Conservation (phyloP, 2,329 filamentous ascomycete genomes). For the Acephala macrosclerotiorum region DNA sequence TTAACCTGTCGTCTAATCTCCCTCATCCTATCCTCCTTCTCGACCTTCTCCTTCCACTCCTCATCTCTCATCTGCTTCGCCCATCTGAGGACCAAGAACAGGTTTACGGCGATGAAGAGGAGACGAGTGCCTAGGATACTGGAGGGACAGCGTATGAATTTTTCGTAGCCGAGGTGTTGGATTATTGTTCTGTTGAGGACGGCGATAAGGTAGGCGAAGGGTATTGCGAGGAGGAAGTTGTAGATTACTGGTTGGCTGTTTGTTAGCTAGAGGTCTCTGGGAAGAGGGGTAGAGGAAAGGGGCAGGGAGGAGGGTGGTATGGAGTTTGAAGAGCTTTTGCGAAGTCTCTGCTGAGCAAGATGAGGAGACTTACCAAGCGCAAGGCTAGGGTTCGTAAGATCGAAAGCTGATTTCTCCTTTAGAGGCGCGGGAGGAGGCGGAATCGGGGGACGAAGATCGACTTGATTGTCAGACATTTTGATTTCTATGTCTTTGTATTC, state of each 20-base stretch:
- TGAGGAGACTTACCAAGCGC: conserved; percentile 8
- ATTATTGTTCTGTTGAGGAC: conserved; percentile 5
- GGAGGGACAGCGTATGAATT: conserved; percentile 20
- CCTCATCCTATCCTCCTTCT: conserved; percentile 9
- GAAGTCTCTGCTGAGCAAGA: background rate
- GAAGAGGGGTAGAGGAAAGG: background rate
- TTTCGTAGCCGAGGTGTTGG: conserved; percentile 20
- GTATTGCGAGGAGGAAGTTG: conserved; percentile 27
- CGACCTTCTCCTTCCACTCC: conserved; percentile 10
- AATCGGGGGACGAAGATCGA: background rate
- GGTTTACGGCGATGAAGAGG: conserved; percentile 14
- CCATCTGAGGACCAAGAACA: conserved; percentile 9
- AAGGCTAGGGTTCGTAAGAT: conserved; percentile 10
- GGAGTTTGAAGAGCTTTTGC: background rate
- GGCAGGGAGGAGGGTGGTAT: background rate
- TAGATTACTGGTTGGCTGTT: conserved; percentile 21
- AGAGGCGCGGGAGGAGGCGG: background rate
- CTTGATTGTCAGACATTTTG: background rate
- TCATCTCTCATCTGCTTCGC: conserved; percentile 8
- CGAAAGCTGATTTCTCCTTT: background rate
- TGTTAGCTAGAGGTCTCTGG: background rate
- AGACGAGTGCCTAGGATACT: conserved; percentile 11
- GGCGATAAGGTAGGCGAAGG: conserved; percentile 21
- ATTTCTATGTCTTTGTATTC: background rate
- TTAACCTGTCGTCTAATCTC: conserved; percentile 18